Evolutionary conservation across 2,329 filamentous ascomycete genomes (phyloP), one percentile per base, ranked within the genome.

Genomic region (Sarocladiaceae sp.): DNA sequence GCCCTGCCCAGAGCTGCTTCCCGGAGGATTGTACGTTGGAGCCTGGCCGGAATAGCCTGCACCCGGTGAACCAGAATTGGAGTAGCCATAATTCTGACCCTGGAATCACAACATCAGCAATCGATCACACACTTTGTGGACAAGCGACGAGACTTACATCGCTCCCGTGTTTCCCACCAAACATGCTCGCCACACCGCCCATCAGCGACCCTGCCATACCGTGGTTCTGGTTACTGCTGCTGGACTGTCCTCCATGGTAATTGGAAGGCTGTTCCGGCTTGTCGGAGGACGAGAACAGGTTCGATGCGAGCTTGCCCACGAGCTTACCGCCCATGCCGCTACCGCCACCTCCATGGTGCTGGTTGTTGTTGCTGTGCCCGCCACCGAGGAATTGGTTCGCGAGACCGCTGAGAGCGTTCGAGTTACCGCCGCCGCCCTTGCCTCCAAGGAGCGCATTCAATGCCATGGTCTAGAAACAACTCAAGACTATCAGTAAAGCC

Each of bases 71-170:
- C 76, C 77, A 3, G 73, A 65, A 59, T 79, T 79, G 20, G 80
- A 82, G 65, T 87, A 87, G 28, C 83, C 85, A 62, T 80, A 89
- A 61, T 77, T 80, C 57, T 82, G 76, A 54, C 71, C 71, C 72
- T 79, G 56, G 25, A 23, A 22, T 22, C 15, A 36, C 54, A 51
- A 37, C 22, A 40, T 54, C 47, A 54, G 52, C 25, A 23, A 7
- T 35, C 12, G 33, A 3, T 18, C 7, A 22, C 20, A 17, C 7
- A 23, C 25, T 53, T 40, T 69, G 37, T 51, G 65, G 53, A 22
- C 60, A 57, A 50, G 59, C 59, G 39, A 69, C 25, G 13, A n/a
- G 49, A 33, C 42, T 18, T 52, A 52, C 42, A 8, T 28, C 36
- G 39, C 35, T 20, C 5, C 10, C 23, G 17, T 36, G 51, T 17